These are phyloP conservation scores for Termitomyces sp. DNA, from an alignment of 768 basidiomycete genomes.

Conservation along the genomic window DNA sequence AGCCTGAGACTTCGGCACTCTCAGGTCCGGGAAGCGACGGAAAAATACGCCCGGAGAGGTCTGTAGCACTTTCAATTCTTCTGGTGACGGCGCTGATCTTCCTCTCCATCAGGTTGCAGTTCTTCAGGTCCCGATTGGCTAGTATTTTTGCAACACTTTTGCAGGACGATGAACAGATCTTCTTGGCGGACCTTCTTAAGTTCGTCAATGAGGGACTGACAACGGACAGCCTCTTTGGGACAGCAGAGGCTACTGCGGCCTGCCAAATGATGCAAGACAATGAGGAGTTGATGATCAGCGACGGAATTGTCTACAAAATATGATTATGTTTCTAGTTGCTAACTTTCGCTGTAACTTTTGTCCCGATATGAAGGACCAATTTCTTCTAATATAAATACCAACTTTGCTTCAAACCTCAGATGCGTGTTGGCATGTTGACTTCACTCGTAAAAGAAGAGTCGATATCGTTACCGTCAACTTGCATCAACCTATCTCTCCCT, in stretches of 20 bases:
- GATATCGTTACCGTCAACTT: background rate
- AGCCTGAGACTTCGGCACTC: conserved; percentile 24
- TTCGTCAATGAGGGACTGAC: conserved; percentile 73
- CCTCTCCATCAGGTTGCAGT: conserved; percentile 46
- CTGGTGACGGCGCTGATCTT: conserved; percentile 3
- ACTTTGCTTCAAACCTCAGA: background rate
- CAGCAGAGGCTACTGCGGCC: conserved; percentile 70
- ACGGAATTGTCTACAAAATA: conserved; percentile 82
- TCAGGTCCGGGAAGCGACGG: conserved; percentile 33
- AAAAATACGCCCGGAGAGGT: conserved; percentile 56
- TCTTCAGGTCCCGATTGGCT: conserved; percentile 80
- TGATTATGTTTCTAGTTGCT: conserved; percentile 24
- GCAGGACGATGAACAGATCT: conserved; percentile 74
- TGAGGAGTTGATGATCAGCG: conserved; percentile 86
- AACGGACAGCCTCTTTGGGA: conserved; percentile 69
- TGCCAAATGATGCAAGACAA: conserved; percentile 72
- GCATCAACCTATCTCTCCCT: no score
- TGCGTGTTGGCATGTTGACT: background rate
- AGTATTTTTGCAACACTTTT: conserved; percentile 60
- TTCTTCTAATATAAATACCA: background rate
- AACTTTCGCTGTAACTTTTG: background rate
- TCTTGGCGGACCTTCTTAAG: conserved; percentile 64
- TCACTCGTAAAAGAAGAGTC: background rate
- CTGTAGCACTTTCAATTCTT: conserved; percentile 20
- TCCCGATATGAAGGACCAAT: background rate